These are phyloP conservation scores for Simplicillium aogashimaense DNA, from an alignment of 2,329 filamentous ascomycete species.

Conservation along the genomic window DNA sequence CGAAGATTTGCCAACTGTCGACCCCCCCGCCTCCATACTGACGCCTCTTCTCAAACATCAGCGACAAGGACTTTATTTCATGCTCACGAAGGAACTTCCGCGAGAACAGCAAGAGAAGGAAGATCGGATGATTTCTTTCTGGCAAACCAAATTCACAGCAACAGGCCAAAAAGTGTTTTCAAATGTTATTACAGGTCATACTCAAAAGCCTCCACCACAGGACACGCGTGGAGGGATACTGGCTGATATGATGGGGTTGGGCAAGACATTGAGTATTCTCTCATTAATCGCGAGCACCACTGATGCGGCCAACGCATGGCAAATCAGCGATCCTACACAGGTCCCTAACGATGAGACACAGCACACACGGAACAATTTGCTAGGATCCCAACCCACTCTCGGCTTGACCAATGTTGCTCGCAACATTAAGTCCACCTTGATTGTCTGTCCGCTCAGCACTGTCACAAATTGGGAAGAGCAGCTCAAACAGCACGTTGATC, in stretches of 20 bases:
- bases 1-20: constrained; percentile 66
- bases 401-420: constrained; percentile 41
- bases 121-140: constrained; percentile 61
- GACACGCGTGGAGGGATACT: constrained; percentile 66
- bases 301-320: constrained; percentile 54
- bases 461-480: constrained; percentile 94
- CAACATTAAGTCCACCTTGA: constrained; percentile 71
- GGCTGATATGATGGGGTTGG: constrained; percentile 83
- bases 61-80: constrained; percentile 81
- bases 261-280: constrained; percentile 78
- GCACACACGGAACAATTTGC: constrained; percentile 12
- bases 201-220: constrained; percentile 47
- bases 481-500: constrained; percentile 68
- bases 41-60: constrained; percentile 74
- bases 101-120: constrained; percentile 48
- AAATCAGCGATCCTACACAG: constrained; percentile 38
- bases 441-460: constrained; percentile 84
- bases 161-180: constrained; percentile 54
- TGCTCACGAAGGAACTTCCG: constrained; percentile 66
- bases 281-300: constrained; percentile 63
- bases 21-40: constrained; percentile 50
- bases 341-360: constrained; percentile 28
- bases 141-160: constrained; percentile 50
- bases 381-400: constrained; percentile 27
- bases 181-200: constrained; percentile 76